Conservation (phyloP, 345 rosid genomes). For the Geranium rotundifolium region DNA sequence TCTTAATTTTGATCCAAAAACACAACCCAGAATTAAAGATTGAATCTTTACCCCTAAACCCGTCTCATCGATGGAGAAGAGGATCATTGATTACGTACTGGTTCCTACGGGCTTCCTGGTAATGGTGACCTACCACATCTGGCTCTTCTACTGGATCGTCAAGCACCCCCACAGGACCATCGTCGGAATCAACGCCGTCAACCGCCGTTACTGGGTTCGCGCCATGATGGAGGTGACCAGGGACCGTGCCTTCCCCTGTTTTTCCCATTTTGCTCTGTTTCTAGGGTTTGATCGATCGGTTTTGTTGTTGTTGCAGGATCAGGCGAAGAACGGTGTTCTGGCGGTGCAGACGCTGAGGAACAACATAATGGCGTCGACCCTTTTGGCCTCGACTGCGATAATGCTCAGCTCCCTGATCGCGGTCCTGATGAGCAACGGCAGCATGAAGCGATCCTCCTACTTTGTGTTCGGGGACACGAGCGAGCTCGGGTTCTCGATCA, state of each 20-base stretch:
- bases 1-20: too few relatives aligned
- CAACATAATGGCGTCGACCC: slow-evolving; percentile 93
- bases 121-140: slow-evolving; percentile 49
- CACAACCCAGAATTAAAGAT: too few relatives aligned
- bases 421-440: slow-evolving; percentile 36
- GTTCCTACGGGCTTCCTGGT: slow-evolving; percentile 47
- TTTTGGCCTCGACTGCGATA: slow-evolving; percentile 77
- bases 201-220: slow-evolving; percentile 79
- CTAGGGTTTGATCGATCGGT: too few relatives aligned
- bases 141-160: slow-evolving; percentile 58
- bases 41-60: too few relatives aligned
- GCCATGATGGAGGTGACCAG: slow-evolving; percentile 81
- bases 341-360: slow-evolving; percentile 82
- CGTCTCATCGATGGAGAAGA: slow-evolving; percentile 26
- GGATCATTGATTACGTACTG: slow-evolving; percentile 43
- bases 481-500: slow-evolving; percentile 39
- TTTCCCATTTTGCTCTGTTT: too few relatives aligned
- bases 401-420: slow-evolving; percentile 74
- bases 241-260: too few relatives aligned
- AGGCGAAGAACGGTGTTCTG: slow-evolving; percentile 65
- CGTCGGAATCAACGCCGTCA: slow-evolving; percentile 65
- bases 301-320: slow-evolving; percentile 25
- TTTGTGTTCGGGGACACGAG: slow-evolving; percentile 46
- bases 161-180: slow-evolving; percentile 52
- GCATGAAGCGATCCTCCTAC: slow-evolving; percentile 21